Percentiles rank a stretch among this genome's conserved stretches.
These are phyloP conservation scores for Meyerozyma athensensis DNA, from an alignment of 1,139 yeast genomes.

Conservation along the genomic window DNA sequence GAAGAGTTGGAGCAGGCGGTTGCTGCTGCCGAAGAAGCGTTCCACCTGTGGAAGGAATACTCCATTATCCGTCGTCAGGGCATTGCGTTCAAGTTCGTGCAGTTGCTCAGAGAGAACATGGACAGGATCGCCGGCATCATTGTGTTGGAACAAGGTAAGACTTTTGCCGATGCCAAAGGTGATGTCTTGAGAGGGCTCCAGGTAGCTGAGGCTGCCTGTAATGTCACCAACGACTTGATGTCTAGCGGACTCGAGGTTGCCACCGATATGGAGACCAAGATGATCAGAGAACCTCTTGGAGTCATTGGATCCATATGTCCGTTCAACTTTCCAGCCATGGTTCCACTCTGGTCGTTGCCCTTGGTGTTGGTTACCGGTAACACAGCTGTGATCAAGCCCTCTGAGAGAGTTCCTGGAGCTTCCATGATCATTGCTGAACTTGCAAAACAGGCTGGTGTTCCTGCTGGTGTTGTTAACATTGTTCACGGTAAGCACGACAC, in stretches of 20 bases:
- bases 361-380: slow-evolving; percentile 74
- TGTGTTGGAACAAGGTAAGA: slow-evolving; percentile 78
- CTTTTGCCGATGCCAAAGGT: slow-evolving; percentile 72
- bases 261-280: slow-evolving; percentile 73
- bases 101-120: slow-evolving; percentile 62
- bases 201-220: slow-evolving; percentile 70
- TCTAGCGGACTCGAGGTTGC: slow-evolving; percentile 69
- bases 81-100: slow-evolving; percentile 68
- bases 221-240: slow-evolving; percentile 59
- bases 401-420: slow-evolving; percentile 78
- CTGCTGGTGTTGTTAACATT: slow-evolving; percentile 69
- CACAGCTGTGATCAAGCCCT: slow-evolving; percentile 71
- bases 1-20: slow-evolving; percentile 66
- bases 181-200: slow-evolving; percentile 79
- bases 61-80: slow-evolving; percentile 70
- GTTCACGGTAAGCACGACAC: slow-evolving; percentile 77
- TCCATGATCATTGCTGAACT: slow-evolving; percentile 73
- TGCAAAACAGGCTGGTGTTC: slow-evolving; percentile 72
- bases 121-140: slow-evolving; percentile 68
- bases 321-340: slow-evolving; percentile 84
- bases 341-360: slow-evolving; percentile 80
- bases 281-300: slow-evolving; percentile 62
- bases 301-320: slow-evolving; percentile 71
- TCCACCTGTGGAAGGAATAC: slow-evolving; percentile 53
- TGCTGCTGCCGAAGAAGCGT: slow-evolving; percentile 59